Base-by-base conservation (phyloP, 108 stramenopile species). In the Mediolabrus comicus region DNA sequence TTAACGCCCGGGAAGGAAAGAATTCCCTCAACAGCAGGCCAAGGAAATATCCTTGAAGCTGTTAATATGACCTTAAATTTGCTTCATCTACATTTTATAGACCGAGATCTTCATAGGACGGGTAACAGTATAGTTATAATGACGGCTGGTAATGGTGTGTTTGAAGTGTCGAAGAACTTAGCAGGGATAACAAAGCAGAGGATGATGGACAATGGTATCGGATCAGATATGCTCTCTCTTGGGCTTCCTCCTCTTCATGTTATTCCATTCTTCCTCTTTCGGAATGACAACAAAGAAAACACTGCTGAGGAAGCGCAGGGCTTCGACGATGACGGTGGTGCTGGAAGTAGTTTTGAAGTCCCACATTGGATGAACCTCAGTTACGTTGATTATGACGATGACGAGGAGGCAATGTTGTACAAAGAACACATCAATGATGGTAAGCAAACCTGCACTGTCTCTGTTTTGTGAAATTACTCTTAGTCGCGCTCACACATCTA, bases 181-280 rank as follows among this genome's bases (percentile, higher is more conserved):
- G 91, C 97, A 25, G 74, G 81, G 22, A 98, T 98, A 7, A 98
- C 98, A n/a, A 98, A 97, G 72, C 98, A 98, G 74, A 81, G 99
- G 32, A 99, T 99, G 98, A 96, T 99, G 97, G 99, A 99, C 81
- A 93, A 96, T 75, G 99, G 97, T 9, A 97, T 99, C 64, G 99
- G 99, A 6, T 96, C 95, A 53, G 99, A 99, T 80, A 95, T 98
- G 92, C 82, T 99, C 3, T 91, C 91, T 67, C 81, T 99, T 17
- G 86, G 94, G 19, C 80, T 95, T 35, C 97, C 98, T 11, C 98
- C 99, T 22, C 80, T 98, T 7, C 98, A 99, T 82, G 89, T 94
- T 29, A 95, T 95, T 19, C 99, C 99, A 22, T 96, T 99, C 69
- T 98, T 99, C 72, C 80, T 96, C 3, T 95, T 90, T 72, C 17